Evolutionary conservation across 176 grass and related monocot genomes (phyloP).

Genomic region (Guadua angustifolia): DNA sequence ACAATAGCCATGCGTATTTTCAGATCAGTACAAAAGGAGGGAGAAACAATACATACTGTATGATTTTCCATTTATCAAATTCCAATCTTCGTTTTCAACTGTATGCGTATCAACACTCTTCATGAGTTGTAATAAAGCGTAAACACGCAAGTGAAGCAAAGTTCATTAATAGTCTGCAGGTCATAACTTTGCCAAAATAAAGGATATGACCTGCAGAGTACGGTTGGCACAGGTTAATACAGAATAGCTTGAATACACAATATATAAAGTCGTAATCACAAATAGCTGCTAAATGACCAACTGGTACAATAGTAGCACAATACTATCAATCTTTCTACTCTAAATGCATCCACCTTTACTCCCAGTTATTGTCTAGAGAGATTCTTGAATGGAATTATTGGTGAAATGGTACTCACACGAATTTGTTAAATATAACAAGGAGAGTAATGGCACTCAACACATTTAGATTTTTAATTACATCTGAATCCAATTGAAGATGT

Average conservation of each 20-base stretch:
- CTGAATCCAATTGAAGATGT: background rate
- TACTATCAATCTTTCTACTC: background rate
- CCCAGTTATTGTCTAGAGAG: background rate
- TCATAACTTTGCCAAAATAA: slow-evolving; percentile 26
- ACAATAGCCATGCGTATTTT: background rate
- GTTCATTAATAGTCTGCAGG: background rate
- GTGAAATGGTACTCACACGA: background rate
- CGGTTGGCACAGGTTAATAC: background rate
- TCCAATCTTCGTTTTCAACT: background rate
- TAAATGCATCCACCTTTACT: background rate
- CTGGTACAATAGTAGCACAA: background rate
- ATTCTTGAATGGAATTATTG: background rate
- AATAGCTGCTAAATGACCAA: background rate
- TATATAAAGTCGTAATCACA: background rate
- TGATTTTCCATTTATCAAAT: background rate
- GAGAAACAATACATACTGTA: background rate
- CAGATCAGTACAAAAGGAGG: background rate
- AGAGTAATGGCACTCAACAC: background rate
- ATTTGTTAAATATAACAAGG: background rate
- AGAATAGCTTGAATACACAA: background rate
- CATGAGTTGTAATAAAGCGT: background rate
- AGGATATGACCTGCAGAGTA: slow-evolving; percentile 95
- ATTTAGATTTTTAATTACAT: background rate
- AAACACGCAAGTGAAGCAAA: background rate
- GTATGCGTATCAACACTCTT: background rate